phyloP scores from a whole-genome alignment of 805 yeast species.

The Ogataea neopini region DNA sequence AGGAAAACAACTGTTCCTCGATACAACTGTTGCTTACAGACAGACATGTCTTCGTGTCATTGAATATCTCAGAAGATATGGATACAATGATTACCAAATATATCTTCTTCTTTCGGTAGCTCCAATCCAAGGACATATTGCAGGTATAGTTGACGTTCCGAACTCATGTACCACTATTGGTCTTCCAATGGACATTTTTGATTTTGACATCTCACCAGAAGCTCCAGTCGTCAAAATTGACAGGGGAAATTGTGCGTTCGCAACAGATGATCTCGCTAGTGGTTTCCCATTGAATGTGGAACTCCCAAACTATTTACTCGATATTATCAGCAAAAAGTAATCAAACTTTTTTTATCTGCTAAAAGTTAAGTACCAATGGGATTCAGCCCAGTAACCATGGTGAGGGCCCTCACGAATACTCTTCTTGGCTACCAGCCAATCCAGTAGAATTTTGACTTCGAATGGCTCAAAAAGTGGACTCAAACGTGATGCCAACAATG shows the following conservation, averaged over 20 bases:
- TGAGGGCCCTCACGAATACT: slow-evolving; percentile 36
- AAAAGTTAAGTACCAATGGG: slow-evolving; percentile 44
- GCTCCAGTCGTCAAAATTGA: slow-evolving; percentile 31
- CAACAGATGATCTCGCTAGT: slow-evolving; percentile 20
- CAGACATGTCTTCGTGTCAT: slow-evolving; percentile 51
- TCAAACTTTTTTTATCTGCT: not conserved
- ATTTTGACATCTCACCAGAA: slow-evolving; percentile 48
- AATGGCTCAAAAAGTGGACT: slow-evolving; percentile 35
- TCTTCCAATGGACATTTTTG: slow-evolving; percentile 52
- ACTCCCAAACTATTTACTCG: slow-evolving; percentile 22
- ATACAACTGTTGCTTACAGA: slow-evolving; percentile 51
- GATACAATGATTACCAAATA: slow-evolving; percentile 53
- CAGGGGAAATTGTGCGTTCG: slow-evolving; percentile 43
- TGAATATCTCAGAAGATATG: slow-evolving; percentile 50
- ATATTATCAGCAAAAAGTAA: slow-evolving; percentile 14
- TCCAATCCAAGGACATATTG: slow-evolving; percentile 53
- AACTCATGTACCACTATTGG: slow-evolving; percentile 54
- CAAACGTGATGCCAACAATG: slow-evolving; percentile 25
- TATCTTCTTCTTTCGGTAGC: slow-evolving; percentile 47
- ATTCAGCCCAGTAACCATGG: slow-evolving; percentile 45
- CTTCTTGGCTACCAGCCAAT: slow-evolving; percentile 47
- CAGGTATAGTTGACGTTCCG: slow-evolving; percentile 54
- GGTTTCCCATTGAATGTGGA: slow-evolving; percentile 24
- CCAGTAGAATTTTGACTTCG: slow-evolving; percentile 41
- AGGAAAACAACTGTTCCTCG: slow-evolving; percentile 47